Evolutionary conservation across 2,329 filamentous ascomycete genomes (phyloP).

Genomic region (Fusarium ramigenum): DNA sequence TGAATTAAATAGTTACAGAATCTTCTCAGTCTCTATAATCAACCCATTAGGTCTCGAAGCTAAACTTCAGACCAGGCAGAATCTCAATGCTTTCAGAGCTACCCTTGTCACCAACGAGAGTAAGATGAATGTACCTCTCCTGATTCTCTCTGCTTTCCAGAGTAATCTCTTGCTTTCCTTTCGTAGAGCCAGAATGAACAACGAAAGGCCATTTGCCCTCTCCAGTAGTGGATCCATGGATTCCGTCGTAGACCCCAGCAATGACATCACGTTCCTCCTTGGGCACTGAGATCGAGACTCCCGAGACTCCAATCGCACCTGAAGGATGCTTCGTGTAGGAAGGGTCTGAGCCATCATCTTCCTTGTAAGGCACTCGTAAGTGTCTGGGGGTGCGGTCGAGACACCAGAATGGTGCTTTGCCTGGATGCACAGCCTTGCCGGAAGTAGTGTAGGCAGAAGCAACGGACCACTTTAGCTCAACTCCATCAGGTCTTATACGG

Average conservation of each 20-base stretch:
- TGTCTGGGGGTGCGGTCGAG: slow-evolving; percentile 16
- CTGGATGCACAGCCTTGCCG: slow-evolving; percentile 3
- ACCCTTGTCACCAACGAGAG: background rate
- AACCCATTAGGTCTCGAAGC: background rate
- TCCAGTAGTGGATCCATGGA: background rate
- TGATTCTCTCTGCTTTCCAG: background rate
- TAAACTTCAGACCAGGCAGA: slow-evolving; percentile 7
- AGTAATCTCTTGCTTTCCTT: background rate
- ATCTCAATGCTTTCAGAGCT: slow-evolving; percentile 9
- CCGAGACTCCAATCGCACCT: background rate
- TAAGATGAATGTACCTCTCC: background rate
- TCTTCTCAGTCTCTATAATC: rapidly evolving
- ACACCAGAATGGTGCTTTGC: slow-evolving; percentile 26
- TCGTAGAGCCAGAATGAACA: slow-evolving; percentile 11
- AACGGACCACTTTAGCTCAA: slow-evolving; percentile 26
- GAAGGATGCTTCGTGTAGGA: slow-evolving; percentile 21
- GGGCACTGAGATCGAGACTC: background rate
- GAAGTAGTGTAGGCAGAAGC: slow-evolving; percentile 11
- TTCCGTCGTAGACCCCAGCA: slow-evolving; percentile 8
- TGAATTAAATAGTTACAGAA: rapidly evolving
- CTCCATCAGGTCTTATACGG: slow-evolving; percentile 20
- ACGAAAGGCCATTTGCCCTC: background rate
- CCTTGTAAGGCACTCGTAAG: slow-evolving; percentile 7
- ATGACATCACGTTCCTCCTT: background rate
- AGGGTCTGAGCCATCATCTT: background rate